Percentiles rank a stretch among this genome's conserved stretches.
phyloP scores from a whole-genome alignment of 192 early-diverging fungal species.

The Coemansia sp. region DNA sequence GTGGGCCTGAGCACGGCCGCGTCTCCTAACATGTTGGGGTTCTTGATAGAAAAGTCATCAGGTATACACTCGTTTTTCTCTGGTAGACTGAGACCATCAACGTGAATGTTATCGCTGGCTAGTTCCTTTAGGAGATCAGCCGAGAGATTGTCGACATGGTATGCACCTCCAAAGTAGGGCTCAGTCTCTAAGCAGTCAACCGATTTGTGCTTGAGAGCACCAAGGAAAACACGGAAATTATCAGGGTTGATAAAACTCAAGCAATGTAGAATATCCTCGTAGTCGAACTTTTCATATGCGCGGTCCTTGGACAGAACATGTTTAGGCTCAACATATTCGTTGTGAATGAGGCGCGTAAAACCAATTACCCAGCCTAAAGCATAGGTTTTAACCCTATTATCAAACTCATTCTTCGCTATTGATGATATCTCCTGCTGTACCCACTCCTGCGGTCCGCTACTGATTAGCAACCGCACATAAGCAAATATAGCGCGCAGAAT shows the following conservation, averaged over 20 bases:
- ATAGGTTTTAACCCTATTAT: constrained; percentile 59
- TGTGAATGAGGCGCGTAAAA: constrained; percentile 65
- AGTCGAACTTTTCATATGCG: constrained; percentile 63
- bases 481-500: constrained; percentile 26
- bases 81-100: constrained; percentile 7
- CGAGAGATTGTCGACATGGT: constrained; percentile 47
- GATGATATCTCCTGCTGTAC: constrained; percentile 35
- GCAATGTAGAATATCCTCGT: constrained; percentile 57
- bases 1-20: constrained; percentile 4
- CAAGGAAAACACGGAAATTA: constrained; percentile 55
- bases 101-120: not conserved
- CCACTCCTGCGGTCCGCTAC: constrained; percentile 25
- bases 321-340: constrained; percentile 61
- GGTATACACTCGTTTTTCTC: constrained; percentile 10
- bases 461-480: constrained; percentile 27
- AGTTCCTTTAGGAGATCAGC: not conserved
- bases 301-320: constrained; percentile 64
- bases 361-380: constrained; percentile 60
- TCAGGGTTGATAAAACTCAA: constrained; percentile 57
- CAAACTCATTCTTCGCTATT: constrained; percentile 47
- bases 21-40: not conserved
- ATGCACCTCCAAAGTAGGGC: constrained; percentile 77
- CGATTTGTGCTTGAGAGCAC: constrained; percentile 24
- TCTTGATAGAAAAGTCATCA: constrained; percentile 23
- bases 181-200: constrained; percentile 54